Conservation (phyloP, 1,139 yeast species). For the Pichia sp. region DNA sequence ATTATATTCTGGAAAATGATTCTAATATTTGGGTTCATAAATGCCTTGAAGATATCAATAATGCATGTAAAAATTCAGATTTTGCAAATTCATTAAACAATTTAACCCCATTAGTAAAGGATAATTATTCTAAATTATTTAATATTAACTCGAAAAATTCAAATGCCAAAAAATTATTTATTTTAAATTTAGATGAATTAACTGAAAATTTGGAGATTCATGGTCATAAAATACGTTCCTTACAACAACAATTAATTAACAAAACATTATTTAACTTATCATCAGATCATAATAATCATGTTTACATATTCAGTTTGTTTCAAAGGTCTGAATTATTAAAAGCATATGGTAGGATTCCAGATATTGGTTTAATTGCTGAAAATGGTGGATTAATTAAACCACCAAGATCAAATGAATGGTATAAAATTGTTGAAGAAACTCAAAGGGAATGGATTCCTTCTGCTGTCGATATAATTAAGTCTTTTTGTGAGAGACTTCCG, state of each 20-base stretch:
- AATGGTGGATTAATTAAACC: conserved; percentile 73
- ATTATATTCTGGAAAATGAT: conserved; percentile 58
- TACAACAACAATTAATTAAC: conserved; percentile 44
- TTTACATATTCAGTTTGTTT: conserved; percentile 65
- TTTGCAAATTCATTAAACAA: conserved; percentile 21
- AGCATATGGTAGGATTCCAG: conserved; percentile 59
- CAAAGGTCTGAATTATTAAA: conserved; percentile 61
- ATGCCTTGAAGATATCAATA: conserved; percentile 50
- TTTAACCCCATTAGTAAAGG: conserved; percentile 33
- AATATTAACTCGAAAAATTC: conserved; percentile 4
- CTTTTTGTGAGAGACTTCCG: conserved; percentile 73
- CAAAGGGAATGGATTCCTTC: conserved; percentile 58
- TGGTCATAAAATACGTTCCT: conserved; percentile 27
- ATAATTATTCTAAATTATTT: conserved; percentile 34
- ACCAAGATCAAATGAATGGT: conserved; percentile 54
- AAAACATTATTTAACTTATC: conserved; percentile 45
- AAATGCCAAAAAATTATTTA: conserved; percentile 41
- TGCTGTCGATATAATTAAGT: conserved; percentile 52
- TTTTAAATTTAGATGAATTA: conserved; percentile 47
- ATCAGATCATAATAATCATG: conserved; percentile 48
- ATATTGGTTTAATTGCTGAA: conserved; percentile 81
- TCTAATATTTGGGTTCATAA: conserved; percentile 68
- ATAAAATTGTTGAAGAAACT: conserved; percentile 46
- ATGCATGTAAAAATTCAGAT: conserved; percentile 53
- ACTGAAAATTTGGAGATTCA: conserved; percentile 27